Evolutionary conservation across 2,329 filamentous ascomycete species (phyloP), one percentile per base, ranked within the genome.

Genomic region (Colletotrichum karsti): DNA sequence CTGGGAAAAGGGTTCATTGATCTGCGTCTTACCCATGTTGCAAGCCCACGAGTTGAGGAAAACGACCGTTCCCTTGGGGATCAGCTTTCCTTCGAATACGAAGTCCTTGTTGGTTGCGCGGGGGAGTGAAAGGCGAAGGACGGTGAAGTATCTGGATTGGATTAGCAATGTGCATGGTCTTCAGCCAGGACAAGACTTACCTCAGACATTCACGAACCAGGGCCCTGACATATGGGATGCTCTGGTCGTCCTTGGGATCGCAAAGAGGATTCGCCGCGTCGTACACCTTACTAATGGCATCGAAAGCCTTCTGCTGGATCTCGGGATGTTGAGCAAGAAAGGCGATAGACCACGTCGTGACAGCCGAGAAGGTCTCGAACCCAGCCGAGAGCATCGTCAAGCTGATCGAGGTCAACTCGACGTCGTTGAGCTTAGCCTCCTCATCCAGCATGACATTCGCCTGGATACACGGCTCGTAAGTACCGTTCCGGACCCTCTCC

Each of bases 251-350:
- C 93, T 84, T 67, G 92, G 94, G 71, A 85, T 87, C 72, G 91
- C 88, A 91, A 92, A 95, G n/a, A 1, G 92, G 91, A 63, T 94
- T 91, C 50, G 90, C 88, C 68, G 93, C 79, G 0, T 92, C 92
- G 72, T 95, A 94, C 0, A 89, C 88, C 46, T 82, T 81, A 76
- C 82, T 83, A 39, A 75, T 74, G 2, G 71, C 72, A 7, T 70
- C 68, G 10, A 72, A 75, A 0, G 74, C 74, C 48, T 72, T 76
- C 18, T 74, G 64, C 55, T 77, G 75, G 5, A 77, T 72, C 37
- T 75, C 74, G 6, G 66, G 75, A 3, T 73, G 73, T 35, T 75
- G 72, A 1, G 75, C 75, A 7, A 77, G 70, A 4, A 75, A 63
- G 3, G 74, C 60, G 20, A 76, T 74, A 0, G 74, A 74, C 74